Conservation (phyloP, 2,329 filamentous ascomycete species). For the Sporothrix luriei region DNA sequence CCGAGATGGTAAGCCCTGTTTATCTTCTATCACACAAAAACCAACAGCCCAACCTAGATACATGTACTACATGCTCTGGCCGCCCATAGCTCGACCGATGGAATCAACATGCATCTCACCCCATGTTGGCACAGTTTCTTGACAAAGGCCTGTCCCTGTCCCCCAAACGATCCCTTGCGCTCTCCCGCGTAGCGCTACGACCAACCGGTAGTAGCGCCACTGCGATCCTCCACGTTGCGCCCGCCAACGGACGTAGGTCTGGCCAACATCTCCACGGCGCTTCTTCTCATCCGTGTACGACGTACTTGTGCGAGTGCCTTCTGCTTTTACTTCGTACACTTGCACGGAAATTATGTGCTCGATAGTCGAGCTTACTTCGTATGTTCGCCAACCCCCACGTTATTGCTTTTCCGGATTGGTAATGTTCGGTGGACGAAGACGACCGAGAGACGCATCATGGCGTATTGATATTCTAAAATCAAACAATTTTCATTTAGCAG, state of each 20-base stretch:
- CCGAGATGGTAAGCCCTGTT: too few relatives aligned
- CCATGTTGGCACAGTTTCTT: not conserved
- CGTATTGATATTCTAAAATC: too few relatives aligned
- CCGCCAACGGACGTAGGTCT: not conserved
- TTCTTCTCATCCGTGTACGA: not conserved
- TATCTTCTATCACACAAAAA: too few relatives aligned
- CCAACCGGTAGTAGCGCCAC: not conserved
- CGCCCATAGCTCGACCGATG: not conserved
- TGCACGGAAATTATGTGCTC: too few relatives aligned
- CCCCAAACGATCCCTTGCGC: not conserved
- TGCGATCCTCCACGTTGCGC: not conserved
- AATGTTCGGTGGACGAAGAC: too few relatives aligned
- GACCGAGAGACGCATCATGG: too few relatives aligned
- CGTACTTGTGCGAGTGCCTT: not conserved
- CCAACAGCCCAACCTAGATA: not conserved
- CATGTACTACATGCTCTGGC: not conserved
- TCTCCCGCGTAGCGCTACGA: conserved; percentile 22
- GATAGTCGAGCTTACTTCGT: too few relatives aligned
- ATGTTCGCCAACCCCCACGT: too few relatives aligned
- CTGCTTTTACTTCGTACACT: too few relatives aligned
- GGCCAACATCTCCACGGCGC: not conserved
- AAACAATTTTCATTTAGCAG: too few relatives aligned
- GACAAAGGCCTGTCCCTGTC: not conserved
- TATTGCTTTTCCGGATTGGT: too few relatives aligned
- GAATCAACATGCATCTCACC: not conserved